Percentiles rank a stretch among this genome's conserved stretches.
phyloP scores from a whole-genome alignment of 768 basidiomycete species.

The Serpula lacrymans region DNA sequence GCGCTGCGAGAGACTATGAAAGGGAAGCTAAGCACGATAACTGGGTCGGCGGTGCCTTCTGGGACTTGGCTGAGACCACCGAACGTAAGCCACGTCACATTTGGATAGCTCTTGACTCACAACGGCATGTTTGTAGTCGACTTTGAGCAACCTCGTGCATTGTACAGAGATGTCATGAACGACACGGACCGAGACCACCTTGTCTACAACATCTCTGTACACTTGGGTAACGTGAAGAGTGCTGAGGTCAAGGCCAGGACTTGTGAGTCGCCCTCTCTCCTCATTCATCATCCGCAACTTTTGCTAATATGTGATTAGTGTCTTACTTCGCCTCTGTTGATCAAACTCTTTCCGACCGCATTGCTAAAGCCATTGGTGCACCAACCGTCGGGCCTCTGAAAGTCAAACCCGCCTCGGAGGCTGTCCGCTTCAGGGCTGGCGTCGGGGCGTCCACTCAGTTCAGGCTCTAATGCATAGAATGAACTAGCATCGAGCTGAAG shows the following conservation, averaged over 20 bases:
- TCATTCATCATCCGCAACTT: background rate
- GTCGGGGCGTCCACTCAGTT: conserved; percentile 2
- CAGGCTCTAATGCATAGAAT: no score
- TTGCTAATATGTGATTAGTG: conserved; percentile 38
- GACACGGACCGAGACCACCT: conserved; percentile 58
- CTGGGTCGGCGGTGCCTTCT: conserved; percentile 67
- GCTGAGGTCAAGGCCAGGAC: conserved; percentile 57
- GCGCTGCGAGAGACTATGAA: conserved; percentile 34
- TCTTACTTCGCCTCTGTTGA: conserved; percentile 79
- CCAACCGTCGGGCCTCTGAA: conserved; percentile 55
- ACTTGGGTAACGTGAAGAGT: conserved; percentile 61
- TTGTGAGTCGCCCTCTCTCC: conserved; percentile 43
- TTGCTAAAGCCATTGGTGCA: conserved; percentile 72
- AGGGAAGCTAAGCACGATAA: conserved; percentile 58
- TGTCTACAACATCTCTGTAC: conserved; percentile 63
- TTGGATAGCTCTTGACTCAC: background rate
- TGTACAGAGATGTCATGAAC: conserved; percentile 68
- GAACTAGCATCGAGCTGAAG: no score
- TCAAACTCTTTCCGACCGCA: conserved; percentile 67
- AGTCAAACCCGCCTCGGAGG: conserved; percentile 58
- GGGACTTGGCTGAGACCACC: conserved; percentile 70
- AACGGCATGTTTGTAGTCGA: conserved; percentile 47
- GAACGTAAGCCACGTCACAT: conserved; percentile 56
- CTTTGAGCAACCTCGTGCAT: conserved; percentile 77
- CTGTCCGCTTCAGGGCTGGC: conserved; percentile 44